These are phyloP conservation scores for Furcasterigmium furcatum DNA, from an alignment of 2,329 filamentous ascomycete genomes.

Conservation along the genomic window DNA sequence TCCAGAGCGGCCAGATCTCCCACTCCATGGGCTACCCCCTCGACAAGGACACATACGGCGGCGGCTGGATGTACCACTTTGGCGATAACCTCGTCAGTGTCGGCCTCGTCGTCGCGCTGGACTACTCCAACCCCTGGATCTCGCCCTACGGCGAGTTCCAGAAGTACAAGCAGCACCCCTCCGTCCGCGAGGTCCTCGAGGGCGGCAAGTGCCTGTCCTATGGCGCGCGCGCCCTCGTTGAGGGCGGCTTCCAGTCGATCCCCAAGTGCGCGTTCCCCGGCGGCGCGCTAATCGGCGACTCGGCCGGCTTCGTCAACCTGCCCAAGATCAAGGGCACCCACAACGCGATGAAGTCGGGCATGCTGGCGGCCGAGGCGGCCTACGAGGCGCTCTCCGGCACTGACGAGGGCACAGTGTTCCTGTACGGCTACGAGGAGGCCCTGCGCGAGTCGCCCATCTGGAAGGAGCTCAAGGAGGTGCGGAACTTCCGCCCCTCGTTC, in stretches of 20 bases:
- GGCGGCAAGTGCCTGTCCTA: constrained; percentile 98
- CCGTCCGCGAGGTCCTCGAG: constrained; percentile 83
- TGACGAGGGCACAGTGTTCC: constrained; percentile 71
- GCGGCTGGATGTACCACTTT: constrained; percentile 99
- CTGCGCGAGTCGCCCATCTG: constrained; percentile 85
- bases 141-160: constrained; percentile 96
- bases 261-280: constrained; percentile 96
- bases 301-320: constrained; percentile 93
- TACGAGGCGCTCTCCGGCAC: constrained; percentile 63
- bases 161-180: constrained; percentile 96
- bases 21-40: constrained; percentile 95
- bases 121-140: constrained; percentile 96
- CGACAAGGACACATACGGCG: constrained; percentile 85
- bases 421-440: constrained; percentile 90
- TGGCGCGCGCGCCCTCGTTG: constrained; percentile 83
- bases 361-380: constrained; percentile 90
- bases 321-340: constrained; percentile 99
- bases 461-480: constrained; percentile 90
- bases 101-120: constrained; percentile 86
- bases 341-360: constrained; percentile 95
- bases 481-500: constrained; percentile 97
- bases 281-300: constrained; percentile 92
- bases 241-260: constrained; percentile 96
- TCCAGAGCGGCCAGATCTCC: constrained; percentile 77
- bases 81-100: constrained; percentile 94